Percentiles rank a stretch among this genome's conserved stretches.
Evolutionary conservation across 805 yeast species (phyloP).

Genomic region (Priceomyces haplophilus): DNA sequence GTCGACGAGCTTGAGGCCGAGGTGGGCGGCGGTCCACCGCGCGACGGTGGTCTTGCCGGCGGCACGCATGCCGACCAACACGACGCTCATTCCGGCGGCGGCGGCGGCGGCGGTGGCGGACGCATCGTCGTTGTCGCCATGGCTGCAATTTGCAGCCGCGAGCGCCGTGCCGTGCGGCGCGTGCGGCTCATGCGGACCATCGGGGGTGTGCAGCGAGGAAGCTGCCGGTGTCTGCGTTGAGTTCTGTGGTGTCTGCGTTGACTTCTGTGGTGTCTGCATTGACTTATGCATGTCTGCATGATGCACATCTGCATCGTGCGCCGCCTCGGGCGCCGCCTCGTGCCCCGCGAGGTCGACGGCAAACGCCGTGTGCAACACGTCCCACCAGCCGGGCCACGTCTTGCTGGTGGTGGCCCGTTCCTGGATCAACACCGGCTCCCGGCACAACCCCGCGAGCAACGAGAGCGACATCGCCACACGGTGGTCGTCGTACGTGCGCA

Average conservation of each 20-base stretch:
- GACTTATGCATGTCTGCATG: slow-evolving; percentile 40
- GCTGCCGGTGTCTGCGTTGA: too few species aligned
- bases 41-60: slow-evolving; percentile 92
- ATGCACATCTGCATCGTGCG: too few species aligned
- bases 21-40: slow-evolving; percentile 65
- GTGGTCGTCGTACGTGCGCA: slow-evolving; percentile 88
- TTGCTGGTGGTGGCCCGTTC: slow-evolving; percentile 93
- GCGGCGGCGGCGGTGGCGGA: too few species aligned
- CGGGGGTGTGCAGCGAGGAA: too few species aligned
- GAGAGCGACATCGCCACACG: slow-evolving; percentile 98
- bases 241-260: too few species aligned
- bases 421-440: slow-evolving; percentile 63
- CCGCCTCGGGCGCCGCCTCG: too few species aligned
- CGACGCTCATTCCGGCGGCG: too few species aligned
- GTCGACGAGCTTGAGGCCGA: slow-evolving; percentile 71
- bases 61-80: slow-evolving; percentile 96
- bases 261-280: too few species aligned
- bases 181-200: too few species aligned
- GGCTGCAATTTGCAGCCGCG: too few species aligned
- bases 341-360: slow-evolving; percentile 67
- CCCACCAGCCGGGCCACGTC: slow-evolving; percentile 99
- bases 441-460: slow-evolving; percentile 71
- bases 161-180: too few species aligned
- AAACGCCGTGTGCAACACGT: slow-evolving; percentile 68
- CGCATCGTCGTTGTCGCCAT: too few species aligned